Conservation (phyloP, 805 yeast species). For the Kodamaea nitidulidarum region DNA sequence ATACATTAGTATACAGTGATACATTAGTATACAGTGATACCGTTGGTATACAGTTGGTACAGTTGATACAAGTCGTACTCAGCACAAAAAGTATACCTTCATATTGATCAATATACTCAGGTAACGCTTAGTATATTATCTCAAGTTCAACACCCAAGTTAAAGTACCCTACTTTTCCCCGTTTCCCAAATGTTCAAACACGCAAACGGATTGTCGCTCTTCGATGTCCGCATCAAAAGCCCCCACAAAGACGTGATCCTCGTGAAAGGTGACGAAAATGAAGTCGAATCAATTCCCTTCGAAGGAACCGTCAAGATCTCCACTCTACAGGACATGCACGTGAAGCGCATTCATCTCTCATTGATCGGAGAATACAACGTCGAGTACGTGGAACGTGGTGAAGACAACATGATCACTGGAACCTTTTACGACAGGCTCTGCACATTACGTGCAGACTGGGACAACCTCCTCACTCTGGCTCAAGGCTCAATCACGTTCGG, state of each 20-base stretch:
- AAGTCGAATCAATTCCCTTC: conserved; percentile 39
- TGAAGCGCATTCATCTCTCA: conserved; percentile 35
- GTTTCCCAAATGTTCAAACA: conserved; percentile 19
- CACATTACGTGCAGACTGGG: conserved; percentile 45
- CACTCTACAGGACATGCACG: conserved; percentile 39
- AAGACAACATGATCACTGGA: conserved; percentile 25
- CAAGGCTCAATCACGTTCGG: conserved; percentile 39
- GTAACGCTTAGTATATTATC: too few relatives aligned
- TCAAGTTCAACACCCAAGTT: too few relatives aligned
- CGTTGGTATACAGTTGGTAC: too few relatives aligned
- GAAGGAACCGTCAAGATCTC: conserved; percentile 47
- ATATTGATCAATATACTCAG: too few relatives aligned
- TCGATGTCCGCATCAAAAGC: conserved; percentile 37
- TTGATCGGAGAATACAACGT: conserved; percentile 42
- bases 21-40: too few relatives aligned
- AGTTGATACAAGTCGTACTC: too few relatives aligned
- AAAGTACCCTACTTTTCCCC: too few relatives aligned
- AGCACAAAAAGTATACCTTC: too few relatives aligned
- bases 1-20: too few relatives aligned
- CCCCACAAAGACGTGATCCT: conserved; percentile 40
- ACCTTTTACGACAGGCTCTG: conserved; percentile 37
- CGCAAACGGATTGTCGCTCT: conserved; percentile 25
- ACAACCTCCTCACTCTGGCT: conserved; percentile 38
- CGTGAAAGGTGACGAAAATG: conserved; percentile 42
- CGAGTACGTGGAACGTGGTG: conserved; percentile 36